These are phyloP conservation scores for Pseudonitzschia delicatissima DNA, from an alignment of 108 stramenopile genomes.

Conservation along the genomic window DNA sequence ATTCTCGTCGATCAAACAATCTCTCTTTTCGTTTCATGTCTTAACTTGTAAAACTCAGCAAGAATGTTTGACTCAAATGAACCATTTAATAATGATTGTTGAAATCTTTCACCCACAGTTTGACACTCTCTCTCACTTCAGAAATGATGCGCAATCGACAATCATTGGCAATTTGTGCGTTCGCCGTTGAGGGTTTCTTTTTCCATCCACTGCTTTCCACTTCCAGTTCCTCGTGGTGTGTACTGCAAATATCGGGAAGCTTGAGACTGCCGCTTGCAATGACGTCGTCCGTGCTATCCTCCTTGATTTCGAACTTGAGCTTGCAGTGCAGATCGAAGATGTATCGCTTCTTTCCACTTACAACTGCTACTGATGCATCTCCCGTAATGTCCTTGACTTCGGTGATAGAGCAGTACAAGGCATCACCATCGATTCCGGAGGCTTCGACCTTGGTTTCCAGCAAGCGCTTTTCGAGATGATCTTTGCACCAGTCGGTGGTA, in stretches of 20 bases:
- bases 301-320: constrained; percentile 63
- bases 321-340: constrained; percentile 86
- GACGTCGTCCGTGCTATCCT: constrained; percentile 45
- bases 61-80: neutral
- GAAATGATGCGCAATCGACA: constrained; percentile 42
- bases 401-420: constrained; percentile 32
- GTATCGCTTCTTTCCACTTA: constrained; percentile 91
- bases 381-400: constrained; percentile 75
- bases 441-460: constrained; percentile 39
- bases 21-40: neutral
- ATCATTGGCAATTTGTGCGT: constrained; percentile 18
- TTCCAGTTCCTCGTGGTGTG: constrained; percentile 69
- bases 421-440: constrained; percentile 21
- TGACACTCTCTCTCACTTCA: constrained; percentile 60
- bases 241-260: constrained; percentile 79
- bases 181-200: constrained; percentile 34
- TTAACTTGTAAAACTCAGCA: neutral
- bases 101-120: constrained; percentile 71
- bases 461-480: constrained; percentile 45
- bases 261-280: constrained; percentile 61
- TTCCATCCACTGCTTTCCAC: constrained; percentile 62
- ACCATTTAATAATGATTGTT: constrained; percentile 51
- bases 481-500: constrained; percentile 74
- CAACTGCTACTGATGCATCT: constrained; percentile 89
- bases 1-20: neutral